Base-by-base conservation (phyloP, 139 green algal genomes). In the Asterochloris erici region DNA sequence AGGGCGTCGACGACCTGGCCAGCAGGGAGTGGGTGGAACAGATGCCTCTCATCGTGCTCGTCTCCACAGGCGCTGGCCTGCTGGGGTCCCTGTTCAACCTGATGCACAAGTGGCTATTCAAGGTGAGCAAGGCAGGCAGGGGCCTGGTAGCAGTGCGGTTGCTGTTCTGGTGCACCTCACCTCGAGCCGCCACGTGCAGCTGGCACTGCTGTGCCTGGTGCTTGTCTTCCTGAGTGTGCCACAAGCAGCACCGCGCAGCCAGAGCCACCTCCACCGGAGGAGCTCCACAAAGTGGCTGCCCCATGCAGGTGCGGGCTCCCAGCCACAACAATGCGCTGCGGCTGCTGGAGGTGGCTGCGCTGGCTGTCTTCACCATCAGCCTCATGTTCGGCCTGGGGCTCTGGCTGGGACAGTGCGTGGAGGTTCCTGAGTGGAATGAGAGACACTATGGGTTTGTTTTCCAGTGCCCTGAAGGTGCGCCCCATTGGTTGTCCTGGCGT, bases 31-130 rank as follows among this genome's bases (percentile, higher is more conserved):
- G 93, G 92, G 73, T 94, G 19, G 84, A 88, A 66, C 93, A 98
- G 85, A 79, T 94, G 77, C 93, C 93, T n/a, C 91, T 96, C 79
- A 81, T 97, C 19, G 70, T 93, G 0, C 74, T 92, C 63, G 92
- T 94, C 62, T 87, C 86, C 60, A 89, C 85, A 27, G 85, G 90
- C 60, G 91, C 87, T 60, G 93, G 92, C 61, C 84, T 95, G 71
- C 87, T 96, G 64, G 94, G 94, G 70, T 90, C 91, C 11, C 78
- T 82, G 38, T 98, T 96, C 90, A 97, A 97, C 91, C 82, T 87
- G 19, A 73, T 94, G 81, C 89, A 90, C 68, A 54, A 54, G 38
- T 54, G 38, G 38, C 38, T 54, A 6, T 54, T 54, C 38, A 54
- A 54, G 38, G 38, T 54, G 38, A 54, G 38, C 38, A 54, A 54